phyloP scores from a whole-genome alignment of 2,329 filamentous ascomycete genomes.

The Hypoxylon sp. region DNA sequence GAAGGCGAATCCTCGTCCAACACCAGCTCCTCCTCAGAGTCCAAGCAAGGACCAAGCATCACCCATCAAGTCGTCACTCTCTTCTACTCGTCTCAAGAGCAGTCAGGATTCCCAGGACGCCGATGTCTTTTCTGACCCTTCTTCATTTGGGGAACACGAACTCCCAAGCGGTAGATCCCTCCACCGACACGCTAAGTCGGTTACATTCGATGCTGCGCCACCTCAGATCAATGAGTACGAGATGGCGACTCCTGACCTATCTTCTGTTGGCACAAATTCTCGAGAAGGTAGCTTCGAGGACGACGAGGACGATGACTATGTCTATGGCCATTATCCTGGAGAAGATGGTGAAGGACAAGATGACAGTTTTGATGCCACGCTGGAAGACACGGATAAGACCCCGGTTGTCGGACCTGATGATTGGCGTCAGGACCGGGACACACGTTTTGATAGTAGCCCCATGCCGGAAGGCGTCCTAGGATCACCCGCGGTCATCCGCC shows the following conservation, averaged over 20 bases:
- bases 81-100: conserved; percentile 75
- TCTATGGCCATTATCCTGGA: conserved; percentile 67
- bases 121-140: conserved; percentile 77
- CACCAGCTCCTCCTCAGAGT: conserved; percentile 56
- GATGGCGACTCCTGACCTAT: conserved; percentile 97
- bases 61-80: conserved; percentile 91
- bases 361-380: conserved; percentile 94
- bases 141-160: conserved; percentile 70
- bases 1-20: conserved; percentile 58
- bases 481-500: conserved; percentile 62
- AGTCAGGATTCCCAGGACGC: conserved; percentile 78
- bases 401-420: conserved; percentile 98
- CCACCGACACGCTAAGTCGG: conserved; percentile 92
- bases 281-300: conserved; percentile 95
- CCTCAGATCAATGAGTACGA: conserved; percentile 98
- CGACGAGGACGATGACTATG: conserved; percentile 80
- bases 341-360: conserved; percentile 76
- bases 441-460: conserved; percentile 80
- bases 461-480: conserved; percentile 69
- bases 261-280: conserved; percentile 89
- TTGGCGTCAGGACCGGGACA: conserved; percentile 85
- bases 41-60: conserved; percentile 81
- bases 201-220: conserved; percentile 94
- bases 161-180: conserved; percentile 76
- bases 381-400: conserved; percentile 97